Percentiles rank a stretch among this genome's conserved stretches.
Conservation (phyloP, 106 monocot genomes). For the Alisma plantagoaquatica region DNA sequence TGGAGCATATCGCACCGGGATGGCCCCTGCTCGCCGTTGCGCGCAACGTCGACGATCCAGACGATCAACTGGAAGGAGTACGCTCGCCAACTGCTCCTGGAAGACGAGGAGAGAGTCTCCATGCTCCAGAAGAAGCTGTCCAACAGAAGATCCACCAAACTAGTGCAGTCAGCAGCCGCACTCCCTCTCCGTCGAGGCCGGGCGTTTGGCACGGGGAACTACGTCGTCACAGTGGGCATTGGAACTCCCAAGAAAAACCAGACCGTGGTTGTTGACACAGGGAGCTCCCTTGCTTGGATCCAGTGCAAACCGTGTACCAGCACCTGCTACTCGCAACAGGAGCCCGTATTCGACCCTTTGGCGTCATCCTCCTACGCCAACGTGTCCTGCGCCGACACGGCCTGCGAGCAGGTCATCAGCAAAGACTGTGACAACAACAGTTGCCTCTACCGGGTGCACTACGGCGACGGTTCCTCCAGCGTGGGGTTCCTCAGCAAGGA, state of each 20-base stretch:
- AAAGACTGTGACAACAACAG: neutral
- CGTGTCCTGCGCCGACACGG: constrained; percentile 3
- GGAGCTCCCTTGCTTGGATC: constrained; percentile 18
- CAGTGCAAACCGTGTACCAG: constrained; percentile 18
- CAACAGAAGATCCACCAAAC: no score
- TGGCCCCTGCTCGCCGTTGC: no score
- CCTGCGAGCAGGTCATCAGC: neutral
- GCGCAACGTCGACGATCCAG: no score
- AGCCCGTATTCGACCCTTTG: constrained; percentile 14
- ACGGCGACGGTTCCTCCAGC: constrained; percentile 13
- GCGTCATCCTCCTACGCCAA: constrained; percentile 11
- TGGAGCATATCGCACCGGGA: no score
- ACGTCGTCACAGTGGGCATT: constrained; percentile 15
- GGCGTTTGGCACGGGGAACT: constrained; percentile 8
- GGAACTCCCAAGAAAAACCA: constrained; percentile 12
- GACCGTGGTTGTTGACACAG: constrained; percentile 15
- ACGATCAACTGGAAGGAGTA: no score
- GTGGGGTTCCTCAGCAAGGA: constrained; percentile 6
- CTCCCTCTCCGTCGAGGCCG: constrained; percentile 2
- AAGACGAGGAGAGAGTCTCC: no score
- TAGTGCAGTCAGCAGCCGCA: no score
- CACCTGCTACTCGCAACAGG: constrained; percentile 14
- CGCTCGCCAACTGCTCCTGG: no score
- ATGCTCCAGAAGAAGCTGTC: no score
- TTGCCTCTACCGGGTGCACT: constrained; percentile 9